Conservation (phyloP, 148 eudicot species). For the Pouteria glomerata region DNA sequence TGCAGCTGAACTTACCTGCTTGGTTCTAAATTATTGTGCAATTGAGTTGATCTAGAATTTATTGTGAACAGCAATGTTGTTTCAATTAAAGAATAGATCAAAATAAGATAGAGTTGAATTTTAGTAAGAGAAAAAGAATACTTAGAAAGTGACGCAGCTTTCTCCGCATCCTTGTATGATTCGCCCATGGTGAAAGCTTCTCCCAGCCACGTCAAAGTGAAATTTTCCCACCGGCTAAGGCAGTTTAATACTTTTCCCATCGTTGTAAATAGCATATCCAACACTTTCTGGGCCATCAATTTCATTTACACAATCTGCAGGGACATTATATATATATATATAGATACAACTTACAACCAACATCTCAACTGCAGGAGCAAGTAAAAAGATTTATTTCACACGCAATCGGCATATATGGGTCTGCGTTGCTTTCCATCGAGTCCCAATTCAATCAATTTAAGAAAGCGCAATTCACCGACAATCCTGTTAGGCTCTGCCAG, state of each 20-base stretch:
- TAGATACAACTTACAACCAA: too few species aligned
- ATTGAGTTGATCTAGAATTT: too few species aligned
- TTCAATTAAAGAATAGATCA: too few species aligned
- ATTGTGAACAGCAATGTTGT: too few species aligned
- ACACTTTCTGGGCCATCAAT: conserved; percentile 73
- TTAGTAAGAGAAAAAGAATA: conserved; percentile 13
- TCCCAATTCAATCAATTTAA: conserved; percentile 68
- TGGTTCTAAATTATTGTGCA: too few species aligned
- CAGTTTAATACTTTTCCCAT: conserved; percentile 48
- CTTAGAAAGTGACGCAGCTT: conserved; percentile 64
- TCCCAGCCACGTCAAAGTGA: conserved; percentile 56
- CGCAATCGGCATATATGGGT: too few species aligned
- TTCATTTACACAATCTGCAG: conserved; percentile 59
- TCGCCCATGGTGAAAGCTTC: conserved; percentile 80
- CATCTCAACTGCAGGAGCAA: too few species aligned
- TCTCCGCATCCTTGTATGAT: conserved; percentile 68
- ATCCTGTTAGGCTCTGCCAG: conserved; percentile 61
- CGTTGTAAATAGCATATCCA: conserved; percentile 70
- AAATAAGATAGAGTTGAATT: too few species aligned
- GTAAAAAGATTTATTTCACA: too few species aligned
- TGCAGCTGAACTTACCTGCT: too few species aligned
- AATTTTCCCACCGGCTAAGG: conserved; percentile 63
- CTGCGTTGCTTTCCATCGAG: conserved; percentile 48
- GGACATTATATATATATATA: too few species aligned
- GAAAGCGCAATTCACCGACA: conserved; percentile 75